A percentile compares a stretch with the other conserved stretches of the same genome.
These are phyloP conservation scores for Lanzia echinophila DNA, from an alignment of 2,329 filamentous ascomycete species.

Conservation along the genomic window DNA sequence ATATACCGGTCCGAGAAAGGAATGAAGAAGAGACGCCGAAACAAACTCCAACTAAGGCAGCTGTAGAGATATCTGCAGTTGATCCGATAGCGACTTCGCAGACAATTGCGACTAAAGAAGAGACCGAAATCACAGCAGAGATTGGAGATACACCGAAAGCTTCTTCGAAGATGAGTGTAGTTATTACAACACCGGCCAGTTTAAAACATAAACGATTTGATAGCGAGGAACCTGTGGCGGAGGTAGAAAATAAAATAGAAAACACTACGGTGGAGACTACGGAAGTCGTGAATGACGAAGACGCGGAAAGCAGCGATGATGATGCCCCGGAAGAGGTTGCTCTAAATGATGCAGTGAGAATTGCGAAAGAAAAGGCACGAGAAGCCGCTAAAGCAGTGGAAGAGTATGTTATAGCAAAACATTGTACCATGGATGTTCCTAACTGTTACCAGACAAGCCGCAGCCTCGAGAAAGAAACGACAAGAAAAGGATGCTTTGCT, in stretches of 20 bases:
- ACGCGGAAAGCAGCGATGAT: slow-evolving; percentile 25
- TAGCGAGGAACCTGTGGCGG: slow-evolving; percentile 18
- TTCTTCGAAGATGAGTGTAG: neutral
- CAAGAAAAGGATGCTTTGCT: slow-evolving; percentile 24
- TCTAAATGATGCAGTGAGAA: slow-evolving; percentile 20
- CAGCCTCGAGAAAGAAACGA: slow-evolving; percentile 24
- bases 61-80: slow-evolving; percentile 22
- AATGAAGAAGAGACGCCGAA: slow-evolving; percentile 11
- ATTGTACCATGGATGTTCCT: neutral
- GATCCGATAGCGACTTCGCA: neutral
- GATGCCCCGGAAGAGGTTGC: slow-evolving; percentile 29
- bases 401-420: slow-evolving; percentile 17
- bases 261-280: neutral
- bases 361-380: slow-evolving; percentile 15
- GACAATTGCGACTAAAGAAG: neutral
- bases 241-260: slow-evolving; percentile 1
- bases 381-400: slow-evolving; percentile 26
- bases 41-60: slow-evolving; percentile 10
- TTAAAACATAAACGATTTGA: slow-evolving; percentile 22
- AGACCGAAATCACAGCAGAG: neutral
- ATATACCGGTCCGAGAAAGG: slow-evolving; percentile 19
- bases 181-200: neutral
- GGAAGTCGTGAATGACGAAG: neutral
- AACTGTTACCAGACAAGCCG: slow-evolving; percentile 20
- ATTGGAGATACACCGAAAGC: neutral